phyloP scores from a whole-genome alignment of 2,329 filamentous ascomycete genomes.

The Aspergillus sergii region DNA sequence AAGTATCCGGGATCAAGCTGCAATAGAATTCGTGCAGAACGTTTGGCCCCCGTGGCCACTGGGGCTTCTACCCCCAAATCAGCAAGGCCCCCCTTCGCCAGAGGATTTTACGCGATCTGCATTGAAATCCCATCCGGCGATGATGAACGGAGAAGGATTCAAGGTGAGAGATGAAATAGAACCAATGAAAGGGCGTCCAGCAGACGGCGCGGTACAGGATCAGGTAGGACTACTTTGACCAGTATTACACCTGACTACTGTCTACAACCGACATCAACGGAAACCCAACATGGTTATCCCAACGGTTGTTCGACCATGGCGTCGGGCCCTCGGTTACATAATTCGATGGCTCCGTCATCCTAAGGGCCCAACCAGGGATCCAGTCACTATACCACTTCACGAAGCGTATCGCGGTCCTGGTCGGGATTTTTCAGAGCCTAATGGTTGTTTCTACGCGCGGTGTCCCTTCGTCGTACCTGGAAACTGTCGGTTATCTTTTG shows the following conservation, averaged over 20 bases:
- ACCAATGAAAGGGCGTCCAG: background rate
- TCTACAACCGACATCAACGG: background rate
- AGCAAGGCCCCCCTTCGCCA: background rate
- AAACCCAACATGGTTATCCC: background rate
- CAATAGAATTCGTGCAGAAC: conserved; percentile 16
- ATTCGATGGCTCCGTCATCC: background rate
- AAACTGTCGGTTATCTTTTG: conserved; percentile 1
- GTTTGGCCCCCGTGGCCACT: background rate
- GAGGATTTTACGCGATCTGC: background rate
- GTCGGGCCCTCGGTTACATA: background rate
- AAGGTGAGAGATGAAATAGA: background rate
- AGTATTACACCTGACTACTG: background rate
- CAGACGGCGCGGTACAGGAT: background rate
- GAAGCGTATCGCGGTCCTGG: background rate
- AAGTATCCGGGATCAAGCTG: conserved; percentile 8
- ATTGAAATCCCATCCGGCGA: background rate
- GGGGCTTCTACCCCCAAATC: conserved; percentile 3
- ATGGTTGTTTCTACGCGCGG: conserved; percentile 2
- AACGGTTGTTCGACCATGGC: background rate
- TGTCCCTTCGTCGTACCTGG: conserved; percentile 13
- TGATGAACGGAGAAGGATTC: background rate
- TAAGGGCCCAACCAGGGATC: background rate
- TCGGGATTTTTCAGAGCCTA: background rate
- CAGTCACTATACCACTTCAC: background rate
- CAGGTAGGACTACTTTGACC: background rate